Base-by-base conservation (phyloP, 768 basidiomycete species). In the Mycena rosella region DNA sequence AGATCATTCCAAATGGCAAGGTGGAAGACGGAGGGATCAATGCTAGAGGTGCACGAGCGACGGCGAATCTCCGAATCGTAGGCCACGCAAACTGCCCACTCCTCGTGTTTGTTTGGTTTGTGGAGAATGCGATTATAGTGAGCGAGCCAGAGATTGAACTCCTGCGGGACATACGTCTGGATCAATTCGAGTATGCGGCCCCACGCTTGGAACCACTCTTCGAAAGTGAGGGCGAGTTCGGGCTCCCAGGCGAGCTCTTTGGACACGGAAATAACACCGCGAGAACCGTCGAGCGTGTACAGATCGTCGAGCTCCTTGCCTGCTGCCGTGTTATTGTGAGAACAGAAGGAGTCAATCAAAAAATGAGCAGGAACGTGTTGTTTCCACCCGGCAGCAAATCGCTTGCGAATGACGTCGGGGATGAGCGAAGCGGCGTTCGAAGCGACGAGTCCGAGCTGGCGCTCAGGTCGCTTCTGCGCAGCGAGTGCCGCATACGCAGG, bases 141-240 rank as follows among this genome's bases (percentile, higher is more conserved):
- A 0, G 5, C 26, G 2, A 55, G 45, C 75, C 72, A 76, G 0
- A 4, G 20, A 29, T 4, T 65, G 5, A 27, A 14, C 48, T 49
- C 71, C 2, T 65, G 15, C 0, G 70, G 71, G 24, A 69, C 5
- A 30, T 65, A 72, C 3, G 69, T 58, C 0, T 26, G 10, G 13
- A 75, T 68, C 2, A 75, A 63, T 1, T 42, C n/a, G 0, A 72
- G 59, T 1, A 76, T 45, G 8, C 65, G 69, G 7, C 29, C 20
- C 74, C 74, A 76, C 0, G 65, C 73, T 40, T 74, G 73, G 22
- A 66, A 65, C 75, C 74, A 76, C 27, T 75, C 67, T 18, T 70
- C 67, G 38, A 75, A 76, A 5, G 58, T 51, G 9, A 76, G 36
- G 3, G 60, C 36, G 14, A 60, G 47, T 56, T 76, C 74, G 2